These are phyloP conservation scores for Neopestalotiopsis rosae DNA, from an alignment of 2,329 filamentous ascomycete species.

Conservation along the genomic window DNA sequence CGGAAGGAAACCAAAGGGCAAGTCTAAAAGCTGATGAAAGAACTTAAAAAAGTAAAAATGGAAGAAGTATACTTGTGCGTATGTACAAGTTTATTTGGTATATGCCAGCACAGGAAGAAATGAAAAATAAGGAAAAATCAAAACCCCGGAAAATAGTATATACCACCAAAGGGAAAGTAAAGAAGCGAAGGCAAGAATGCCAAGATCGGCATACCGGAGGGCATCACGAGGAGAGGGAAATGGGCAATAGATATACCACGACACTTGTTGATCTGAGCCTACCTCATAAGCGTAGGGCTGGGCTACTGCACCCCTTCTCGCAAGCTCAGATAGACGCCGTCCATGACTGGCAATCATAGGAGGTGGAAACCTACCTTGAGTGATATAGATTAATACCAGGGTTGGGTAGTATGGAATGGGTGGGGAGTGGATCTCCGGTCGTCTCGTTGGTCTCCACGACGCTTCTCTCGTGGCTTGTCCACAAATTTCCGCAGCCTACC, in stretches of 20 bases:
- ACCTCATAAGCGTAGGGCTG: constrained; percentile 13
- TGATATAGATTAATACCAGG: constrained; percentile 18
- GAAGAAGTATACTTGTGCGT: not conserved
- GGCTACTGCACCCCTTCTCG: constrained; percentile 6
- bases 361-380: constrained; percentile 11
- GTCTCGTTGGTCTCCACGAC: constrained; percentile 5
- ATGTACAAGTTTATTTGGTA: not conserved
- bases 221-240: not conserved
- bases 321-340: not conserved
- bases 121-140: constrained; percentile 4
- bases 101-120: constrained; percentile 18
- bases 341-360: not conserved
- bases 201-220: constrained; percentile 12
- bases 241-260: constrained; percentile 6
- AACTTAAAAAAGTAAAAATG: constrained; percentile 2
- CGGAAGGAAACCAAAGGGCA: constrained; percentile 1
- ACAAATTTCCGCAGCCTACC: constrained; percentile 9
- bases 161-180: constrained; percentile 8
- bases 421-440: constrained; percentile 4
- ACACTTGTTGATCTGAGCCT: not conserved
- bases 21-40: not conserved
- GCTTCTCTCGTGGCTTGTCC: not conserved
- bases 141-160: constrained; percentile 8
- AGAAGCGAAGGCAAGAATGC: constrained; percentile 16
- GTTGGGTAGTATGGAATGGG: constrained; percentile 8